These are phyloP conservation scores for Allium sativum DNA, from an alignment of 106 monocot genomes.

Conservation along the genomic window DNA sequence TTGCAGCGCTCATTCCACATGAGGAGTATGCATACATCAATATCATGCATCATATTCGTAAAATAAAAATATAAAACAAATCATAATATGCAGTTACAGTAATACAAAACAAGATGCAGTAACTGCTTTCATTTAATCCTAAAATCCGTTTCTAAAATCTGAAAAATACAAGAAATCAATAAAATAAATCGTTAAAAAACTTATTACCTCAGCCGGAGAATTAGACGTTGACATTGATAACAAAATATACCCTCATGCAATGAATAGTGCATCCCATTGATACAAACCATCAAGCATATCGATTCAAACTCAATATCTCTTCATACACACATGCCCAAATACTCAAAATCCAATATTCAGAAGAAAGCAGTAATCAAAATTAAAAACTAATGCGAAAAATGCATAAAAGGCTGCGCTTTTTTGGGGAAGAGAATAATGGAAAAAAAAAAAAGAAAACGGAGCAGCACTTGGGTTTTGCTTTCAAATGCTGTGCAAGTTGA, in stretches of 20 bases:
- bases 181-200: neutral
- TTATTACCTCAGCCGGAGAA: neutral
- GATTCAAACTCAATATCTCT: neutral
- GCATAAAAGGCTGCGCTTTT: too few relatives aligned
- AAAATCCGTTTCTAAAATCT: neutral
- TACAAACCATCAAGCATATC: constrained; percentile 8
- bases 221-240: constrained; percentile 2
- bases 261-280: neutral
- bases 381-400: too few relatives aligned
- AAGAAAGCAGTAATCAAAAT: too few relatives aligned
- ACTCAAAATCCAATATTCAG: too few relatives aligned
- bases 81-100: neutral
- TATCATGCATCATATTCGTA: neutral
- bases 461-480: too few relatives aligned
- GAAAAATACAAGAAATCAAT: neutral
- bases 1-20: neutral
- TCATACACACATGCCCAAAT: neutral
- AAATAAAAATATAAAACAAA: too few relatives aligned
- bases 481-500: too few relatives aligned
- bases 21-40: neutral
- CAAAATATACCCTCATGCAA: neutral
- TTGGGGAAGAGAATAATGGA: too few relatives aligned
- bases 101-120: neutral
- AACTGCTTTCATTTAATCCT: too few relatives aligned
- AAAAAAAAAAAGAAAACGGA: too few relatives aligned